These are phyloP conservation scores for Cryptosporidium sp. DNA, from an alignment of 169 alveolate species.

Conservation along the genomic window DNA sequence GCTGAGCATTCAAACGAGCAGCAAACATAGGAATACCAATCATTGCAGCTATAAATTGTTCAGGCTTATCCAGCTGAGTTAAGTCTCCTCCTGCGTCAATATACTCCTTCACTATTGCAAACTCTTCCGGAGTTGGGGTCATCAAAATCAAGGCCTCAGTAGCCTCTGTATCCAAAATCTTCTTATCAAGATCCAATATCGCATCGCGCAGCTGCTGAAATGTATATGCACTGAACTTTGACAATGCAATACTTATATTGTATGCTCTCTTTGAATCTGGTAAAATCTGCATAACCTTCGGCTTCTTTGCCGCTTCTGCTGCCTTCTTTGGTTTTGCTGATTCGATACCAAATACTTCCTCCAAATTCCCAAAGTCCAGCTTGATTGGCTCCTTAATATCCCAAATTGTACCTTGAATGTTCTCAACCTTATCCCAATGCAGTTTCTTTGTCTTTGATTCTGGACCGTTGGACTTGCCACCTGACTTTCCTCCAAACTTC, in stretches of 20 bases:
- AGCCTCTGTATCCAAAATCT: constrained; percentile 86
- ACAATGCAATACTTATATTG: constrained; percentile 90
- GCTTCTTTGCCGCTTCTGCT: constrained; percentile 81
- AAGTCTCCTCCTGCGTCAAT: constrained; percentile 89
- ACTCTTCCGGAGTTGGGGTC: constrained; percentile 89
- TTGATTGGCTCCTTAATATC: constrained; percentile 69
- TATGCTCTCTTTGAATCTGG: constrained; percentile 92
- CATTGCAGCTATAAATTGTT: constrained; percentile 90
- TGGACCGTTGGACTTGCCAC: constrained; percentile 83
- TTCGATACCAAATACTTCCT: constrained; percentile 82
- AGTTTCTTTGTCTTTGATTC: constrained; percentile 84
- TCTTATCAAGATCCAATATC: constrained; percentile 83
- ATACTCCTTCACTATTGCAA: constrained; percentile 87
- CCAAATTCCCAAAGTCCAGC: constrained; percentile 80
- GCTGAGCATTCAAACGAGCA: constrained; percentile 88
- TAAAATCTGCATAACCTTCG: constrained; percentile 84
- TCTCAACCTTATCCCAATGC: constrained; percentile 92
- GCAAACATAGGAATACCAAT: constrained; percentile 88
- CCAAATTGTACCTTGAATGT: constrained; percentile 88
- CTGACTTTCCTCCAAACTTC: constrained; percentile 75
- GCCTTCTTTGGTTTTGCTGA: constrained; percentile 83
- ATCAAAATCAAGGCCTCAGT: constrained; percentile 88
- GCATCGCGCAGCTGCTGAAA: constrained; percentile 90
- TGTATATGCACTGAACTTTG: constrained; percentile 89
- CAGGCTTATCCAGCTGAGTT: constrained; percentile 88